Evolutionary conservation across 1,139 yeast genomes (phyloP).

Genomic region (Hyphopichia buzzinii): DNA sequence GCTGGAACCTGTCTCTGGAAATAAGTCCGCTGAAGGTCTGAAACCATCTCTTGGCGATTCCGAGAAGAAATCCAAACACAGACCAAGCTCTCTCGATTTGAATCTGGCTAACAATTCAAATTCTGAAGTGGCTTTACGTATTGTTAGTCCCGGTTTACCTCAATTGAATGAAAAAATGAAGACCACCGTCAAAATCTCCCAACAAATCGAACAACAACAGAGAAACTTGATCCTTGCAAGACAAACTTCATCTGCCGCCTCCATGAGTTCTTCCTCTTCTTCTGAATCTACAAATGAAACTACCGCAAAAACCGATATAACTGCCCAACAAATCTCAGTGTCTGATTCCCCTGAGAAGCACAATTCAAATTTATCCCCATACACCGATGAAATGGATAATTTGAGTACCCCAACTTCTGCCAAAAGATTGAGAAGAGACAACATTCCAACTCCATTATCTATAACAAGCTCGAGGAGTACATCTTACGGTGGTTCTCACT

Average conservation of each 20-base stretch:
- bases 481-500: conserved; percentile 9
- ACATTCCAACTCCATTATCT: conserved; percentile 46
- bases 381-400: conserved; percentile 16
- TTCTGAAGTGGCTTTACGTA: conserved; percentile 33
- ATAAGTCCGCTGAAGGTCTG: too few relatives aligned
- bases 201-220: conserved; percentile 49
- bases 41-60: neutral
- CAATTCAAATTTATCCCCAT: neutral
- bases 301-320: neutral
- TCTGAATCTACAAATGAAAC: neutral
- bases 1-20: too few relatives aligned
- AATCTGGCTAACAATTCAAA: conserved; percentile 8
- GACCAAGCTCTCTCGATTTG: conserved; percentile 25
- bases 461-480: conserved; percentile 13
- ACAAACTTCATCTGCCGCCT: conserved; percentile 9
- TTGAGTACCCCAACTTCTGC: conserved; percentile 23
- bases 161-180: conserved; percentile 47
- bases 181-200: conserved; percentile 44
- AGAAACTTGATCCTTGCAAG: conserved; percentile 45
- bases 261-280: conserved; percentile 4
- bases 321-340: neutral
- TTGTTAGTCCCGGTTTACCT: conserved; percentile 50
- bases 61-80: conserved; percentile 14
- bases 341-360: conserved; percentile 2
- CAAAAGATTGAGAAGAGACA: conserved; percentile 43